Base-by-base conservation (phyloP, 495 filamentous ascomycete genomes). In the Neurospora sp. region DNA sequence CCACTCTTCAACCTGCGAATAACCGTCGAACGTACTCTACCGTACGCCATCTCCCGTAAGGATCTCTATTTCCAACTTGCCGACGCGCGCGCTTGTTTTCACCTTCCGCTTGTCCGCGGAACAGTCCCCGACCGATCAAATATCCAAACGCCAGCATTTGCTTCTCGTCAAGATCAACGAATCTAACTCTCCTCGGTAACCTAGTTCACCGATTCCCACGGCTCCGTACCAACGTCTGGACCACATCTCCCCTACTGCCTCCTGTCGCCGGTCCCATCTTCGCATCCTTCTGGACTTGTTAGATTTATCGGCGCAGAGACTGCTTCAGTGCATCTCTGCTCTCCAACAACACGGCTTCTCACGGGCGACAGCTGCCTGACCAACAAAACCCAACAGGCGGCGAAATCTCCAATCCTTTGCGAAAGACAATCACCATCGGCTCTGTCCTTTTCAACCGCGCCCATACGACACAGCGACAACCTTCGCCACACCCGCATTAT, bases 381-480 rank as follows among this genome's bases (percentile, higher is more conserved):
- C 72, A 59, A 39, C 74, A 37, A 35, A 68, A 22, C 22, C 69
- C 48, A 68, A 72, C 31, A 69, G 40, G 39, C 73, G 71, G 41
- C 71, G 71, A 39, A 31, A 12, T 5, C 14, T 14, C 1, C 18
- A 46, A 27, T 37, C 39, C 72, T 16, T 73, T 80, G 37, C 65
- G 71, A 16, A 70, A 76, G 5, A 77, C 77, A n/a, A 74, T 61
- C 18, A 85, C 85, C 3, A 80, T 80, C n/a, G 79, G 81, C 40
- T 79, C 76, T 31, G 71, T 86, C 39, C 80, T 87, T 14, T 87
- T 86, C 78, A 79, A 85, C 68, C 76, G 76, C 6, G 42, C 53
- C 69, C 78, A 81, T 75, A 83, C 78, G 4, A 74, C 76, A 10
- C 48, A 61, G 16, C 40, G 31, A 27, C 79, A 75, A 44, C 79